Evolutionary conservation across 768 basidiomycete genomes (phyloP).

Genomic region (Naganishia antarctica): DNA sequence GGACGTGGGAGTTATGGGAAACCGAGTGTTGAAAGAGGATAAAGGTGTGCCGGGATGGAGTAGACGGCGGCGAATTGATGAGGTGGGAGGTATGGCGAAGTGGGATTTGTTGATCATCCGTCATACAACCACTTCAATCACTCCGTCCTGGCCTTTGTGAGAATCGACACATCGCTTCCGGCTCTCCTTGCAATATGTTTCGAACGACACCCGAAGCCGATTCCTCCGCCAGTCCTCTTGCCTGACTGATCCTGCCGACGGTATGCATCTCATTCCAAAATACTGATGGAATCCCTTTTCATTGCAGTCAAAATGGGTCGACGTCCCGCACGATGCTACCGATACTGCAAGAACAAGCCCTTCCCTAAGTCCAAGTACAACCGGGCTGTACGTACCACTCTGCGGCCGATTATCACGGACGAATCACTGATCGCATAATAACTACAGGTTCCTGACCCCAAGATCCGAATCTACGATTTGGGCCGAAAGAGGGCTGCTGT

Average conservation of each 20-base stretch:
- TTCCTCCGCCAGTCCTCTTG: not conserved
- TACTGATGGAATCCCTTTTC: not conserved
- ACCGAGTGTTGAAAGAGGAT: too few species aligned
- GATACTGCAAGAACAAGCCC: slow-evolving; percentile 99
- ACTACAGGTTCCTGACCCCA: slow-evolving; percentile 51
- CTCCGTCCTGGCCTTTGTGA: too few species aligned
- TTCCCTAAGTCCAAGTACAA: slow-evolving; percentile 49
- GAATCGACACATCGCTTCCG: too few species aligned
- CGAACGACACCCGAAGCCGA: too few species aligned
- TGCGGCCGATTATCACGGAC: not conserved
- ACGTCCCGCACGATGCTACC: slow-evolving; percentile 95
- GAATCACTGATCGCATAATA: not conserved
- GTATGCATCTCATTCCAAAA: not conserved
- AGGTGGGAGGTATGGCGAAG: too few species aligned
- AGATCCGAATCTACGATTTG: slow-evolving; percentile 95
- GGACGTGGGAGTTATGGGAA: too few species aligned
- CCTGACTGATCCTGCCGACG: slow-evolving; percentile 2
- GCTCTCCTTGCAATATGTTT: too few species aligned
- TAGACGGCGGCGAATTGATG: too few species aligned
- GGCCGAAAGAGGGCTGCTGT: slow-evolving; percentile 93
- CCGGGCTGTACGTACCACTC: slow-evolving; percentile 24
- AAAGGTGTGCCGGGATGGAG: too few species aligned
- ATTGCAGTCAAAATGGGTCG: slow-evolving; percentile 70
- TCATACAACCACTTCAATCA: too few species aligned
- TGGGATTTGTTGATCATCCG: too few species aligned